Evolutionary conservation across 169 alveolate genomes (phyloP), one percentile per base, ranked within the genome.

Genomic region (Cryptosporidium sp.): DNA sequence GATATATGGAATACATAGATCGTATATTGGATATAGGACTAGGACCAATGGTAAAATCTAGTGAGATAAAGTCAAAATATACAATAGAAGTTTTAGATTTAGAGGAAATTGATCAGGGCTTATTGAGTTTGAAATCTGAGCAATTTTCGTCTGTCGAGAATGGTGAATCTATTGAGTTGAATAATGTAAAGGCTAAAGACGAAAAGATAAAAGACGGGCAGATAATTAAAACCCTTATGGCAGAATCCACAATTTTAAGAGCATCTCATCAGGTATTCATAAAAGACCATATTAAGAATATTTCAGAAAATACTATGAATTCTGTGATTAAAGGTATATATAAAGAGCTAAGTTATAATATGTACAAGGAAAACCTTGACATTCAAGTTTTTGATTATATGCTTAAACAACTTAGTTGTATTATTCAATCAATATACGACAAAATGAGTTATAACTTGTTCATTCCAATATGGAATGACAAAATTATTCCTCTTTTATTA

Each of bases 401-500:
- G 41, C 68, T 80, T 9, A 59, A 39, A 26, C 50, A 21, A 23
- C 50, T 80, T 8, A 65, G 89, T 5, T 18, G 26, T 18, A 80
- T 80, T 12, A 59, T 80, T 62, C 43, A 80, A 26, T 62, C 70
- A 16, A 80, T 62, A 29, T 65, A 59, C 52, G 86, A 73, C 35
- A 45, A 73, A 58, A 73, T 73, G 86, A 73, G 86, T 18, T 73
- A 73, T n/a, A 70, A 80, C 3, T n/a, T 59, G 29, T 80, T 80
- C 62, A 59, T 80, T 65, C 89, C 89, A 26, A 80, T 80, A 12
- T 80, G 89, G 89, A 80, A 80, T 41, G 80, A 80, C 29, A 62
- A 67, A 26, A 65, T 80, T 45, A 80, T 80, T 41, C 89, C 89
- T 29, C 41, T 65, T 18, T 29, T 80, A 29, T n/a, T 58, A 4